Base-by-base conservation (phyloP, 2,329 filamentous ascomycete species). In the Westerdykella sp. region DNA sequence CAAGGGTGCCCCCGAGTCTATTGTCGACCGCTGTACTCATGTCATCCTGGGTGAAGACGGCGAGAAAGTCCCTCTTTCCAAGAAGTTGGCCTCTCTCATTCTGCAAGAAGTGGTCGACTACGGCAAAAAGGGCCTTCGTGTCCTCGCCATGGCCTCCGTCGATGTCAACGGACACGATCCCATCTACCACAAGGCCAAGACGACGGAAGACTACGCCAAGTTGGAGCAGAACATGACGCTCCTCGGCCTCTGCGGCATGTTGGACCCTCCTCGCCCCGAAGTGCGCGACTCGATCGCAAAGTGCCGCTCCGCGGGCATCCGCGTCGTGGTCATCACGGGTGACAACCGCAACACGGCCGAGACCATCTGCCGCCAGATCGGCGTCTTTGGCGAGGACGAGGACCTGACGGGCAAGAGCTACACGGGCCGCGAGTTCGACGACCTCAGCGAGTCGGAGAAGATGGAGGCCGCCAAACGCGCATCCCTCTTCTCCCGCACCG, bases 311-410 rank as follows among this genome's bases (percentile, higher is more conserved):
- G 93, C 93, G 55, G 93, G 93, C 55, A 97, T 98, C 58, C 85
- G 93, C 48, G 88, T 98, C 39, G 88, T 98, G 55, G 93, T 98
- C 52, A 96, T 98, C 68, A 98, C 93, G 42, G 93, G 93, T 61
- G 93, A 98, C 71, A 98, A 95, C 73, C 89, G 85, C 65, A 95
- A 94, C 73, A 98, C 93, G 3, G 93, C 93, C 7, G 93, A 98
- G 73, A 91, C 88, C 48, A 96, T 98, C 64, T 98, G 93, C 73
- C 85, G 91, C 59, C 86, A 95, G 68, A 98, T 98, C 65, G 93
- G 93, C 48, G 83, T 98, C 41, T 98, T 98, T 67, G 84, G 82
- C 13, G 71, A 78, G 53, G 71, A 84, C 47, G 91, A 97, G 68
- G 79, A 96, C 61, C 77, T 97, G 21, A 80, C 74, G 35, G 90